Evolutionary conservation across 306 rosid species (phyloP).

Genomic region (Cucumis cinereus): DNA sequence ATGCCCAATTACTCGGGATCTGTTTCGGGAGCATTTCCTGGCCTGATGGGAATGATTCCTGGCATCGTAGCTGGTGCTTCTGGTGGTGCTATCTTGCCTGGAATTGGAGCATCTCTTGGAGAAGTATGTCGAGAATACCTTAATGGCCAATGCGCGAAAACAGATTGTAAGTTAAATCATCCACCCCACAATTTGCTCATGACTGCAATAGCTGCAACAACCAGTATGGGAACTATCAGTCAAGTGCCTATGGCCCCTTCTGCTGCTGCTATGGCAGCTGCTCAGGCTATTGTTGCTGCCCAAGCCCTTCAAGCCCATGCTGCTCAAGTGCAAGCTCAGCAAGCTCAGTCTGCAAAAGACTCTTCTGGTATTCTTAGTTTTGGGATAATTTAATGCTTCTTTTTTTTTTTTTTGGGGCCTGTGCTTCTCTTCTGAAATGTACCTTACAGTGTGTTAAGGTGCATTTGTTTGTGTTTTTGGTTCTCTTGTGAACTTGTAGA

Average conservation of each 20-base stretch:
- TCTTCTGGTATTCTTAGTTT: constrained; percentile 47
- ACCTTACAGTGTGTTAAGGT: not conserved
- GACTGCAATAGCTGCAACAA: constrained; percentile 96
- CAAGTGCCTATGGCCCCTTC: constrained; percentile 99
- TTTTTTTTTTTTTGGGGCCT: not conserved
- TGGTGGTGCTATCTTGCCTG: constrained; percentile 95
- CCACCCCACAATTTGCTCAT: constrained; percentile 92
- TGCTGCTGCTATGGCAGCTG: constrained; percentile 99
- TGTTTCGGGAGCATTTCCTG: constrained; percentile 96
- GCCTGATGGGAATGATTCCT: constrained; percentile 92
- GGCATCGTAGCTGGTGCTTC: constrained; percentile 86
- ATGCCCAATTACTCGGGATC: constrained; percentile 98
- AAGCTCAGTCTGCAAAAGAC: constrained; percentile 63
- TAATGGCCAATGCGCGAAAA: constrained; percentile 84
- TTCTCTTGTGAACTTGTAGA: not conserved
- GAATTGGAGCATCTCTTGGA: constrained; percentile 89
- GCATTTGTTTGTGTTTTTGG: not conserved
- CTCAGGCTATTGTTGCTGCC: constrained; percentile 99
- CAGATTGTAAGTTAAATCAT: constrained; percentile 86
- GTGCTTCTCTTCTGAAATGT: not conserved
- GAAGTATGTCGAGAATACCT: constrained; percentile 95
- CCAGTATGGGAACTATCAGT: constrained; percentile 80
- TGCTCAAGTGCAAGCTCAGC: constrained; percentile 74
- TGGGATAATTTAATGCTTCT: not conserved
- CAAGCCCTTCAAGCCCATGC: constrained; percentile 99